Conservation (phyloP, 108 stramenopile species). For the Schizochytrium sp. region DNA sequence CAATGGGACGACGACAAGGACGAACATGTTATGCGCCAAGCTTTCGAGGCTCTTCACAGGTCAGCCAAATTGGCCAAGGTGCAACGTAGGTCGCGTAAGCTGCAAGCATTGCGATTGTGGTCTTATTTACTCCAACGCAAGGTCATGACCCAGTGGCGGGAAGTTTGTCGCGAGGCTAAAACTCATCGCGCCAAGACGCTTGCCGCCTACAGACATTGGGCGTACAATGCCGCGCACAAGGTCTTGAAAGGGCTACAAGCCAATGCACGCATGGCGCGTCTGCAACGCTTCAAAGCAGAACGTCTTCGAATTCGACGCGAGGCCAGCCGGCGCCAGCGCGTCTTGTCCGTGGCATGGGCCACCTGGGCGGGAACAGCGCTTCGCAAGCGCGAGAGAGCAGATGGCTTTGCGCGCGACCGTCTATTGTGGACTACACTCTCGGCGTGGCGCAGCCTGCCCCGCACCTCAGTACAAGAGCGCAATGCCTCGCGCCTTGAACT, state of each 20-base stretch:
- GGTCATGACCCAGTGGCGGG: not conserved
- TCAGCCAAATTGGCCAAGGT: not conserved
- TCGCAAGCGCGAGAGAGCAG: not conserved
- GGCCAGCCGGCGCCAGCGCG: not conserved
- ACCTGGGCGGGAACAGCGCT: not conserved
- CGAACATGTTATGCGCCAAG: not conserved
- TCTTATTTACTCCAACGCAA: not conserved
- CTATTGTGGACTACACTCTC: not conserved
- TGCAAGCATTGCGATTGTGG: not conserved
- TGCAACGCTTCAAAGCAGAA: not conserved
- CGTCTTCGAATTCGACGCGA: not conserved
- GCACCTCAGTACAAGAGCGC: not conserved
- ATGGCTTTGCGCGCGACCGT: not conserved
- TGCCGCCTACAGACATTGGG: not conserved
- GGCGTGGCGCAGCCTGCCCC: not conserved
- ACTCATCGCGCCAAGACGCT: not conserved
- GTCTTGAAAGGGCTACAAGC: not conserved
- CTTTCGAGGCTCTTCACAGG: not conserved
- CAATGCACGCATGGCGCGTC: not conserved
- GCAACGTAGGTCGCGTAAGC: not conserved
- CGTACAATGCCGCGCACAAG: not conserved
- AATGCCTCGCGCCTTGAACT: not conserved
- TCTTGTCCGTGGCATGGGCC: not conserved
- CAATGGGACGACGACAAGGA: too few relatives aligned
- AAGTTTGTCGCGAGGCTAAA: not conserved